Base-by-base conservation (phyloP, 306 rosid species). In the Trifolium dubium region DNA sequence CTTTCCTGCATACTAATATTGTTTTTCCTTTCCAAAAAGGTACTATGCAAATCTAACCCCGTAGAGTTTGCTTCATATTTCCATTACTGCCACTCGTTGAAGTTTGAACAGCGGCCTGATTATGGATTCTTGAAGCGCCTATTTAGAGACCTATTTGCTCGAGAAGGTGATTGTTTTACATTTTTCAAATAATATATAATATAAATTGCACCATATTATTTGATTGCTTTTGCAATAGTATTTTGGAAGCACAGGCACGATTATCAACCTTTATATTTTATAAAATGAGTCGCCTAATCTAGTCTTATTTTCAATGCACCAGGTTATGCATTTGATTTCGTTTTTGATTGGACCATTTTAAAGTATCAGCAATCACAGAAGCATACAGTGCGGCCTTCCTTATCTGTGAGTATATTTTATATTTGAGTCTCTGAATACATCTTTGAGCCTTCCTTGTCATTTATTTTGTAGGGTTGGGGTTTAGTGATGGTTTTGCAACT, bases 71-170 rank as follows among this genome's bases (percentile, higher is more conserved):
- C 98, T 14, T 94, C 98, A 15, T 94, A 94, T 84, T 89, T 94
- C 77, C 98, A 90, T 80, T 94, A 94, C 76, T 94, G 97, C 76
- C 97, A 92, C 85, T 88, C 96, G 28, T 75, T 90, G 90, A 88
- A 90, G n/a, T 94, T 92, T 81, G 99, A 94, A 71, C 98, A 94
- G 79, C 88, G 96, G 55, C 98, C 97, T 76, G 99, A 94, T 83
- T 94, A 94, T 84, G 98, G 99, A 67, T 94, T 94, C 89, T 88
- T 94, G 78, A 94, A 92, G 86, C 89, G 97, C 64, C 80, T 94
- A 18, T 94, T 89, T 85, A 88, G 90, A 41, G 97, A 94, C 79
- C 77, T 94, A 76, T 91, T 89, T 89, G 34, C 90, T 62, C 92
- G 89, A 61, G 95, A 88, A 87, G 98, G 98, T 94, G 81, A 70